Conservation (phyloP, 352 stramenopile species). For the Globisporangium sylvaticum region DNA sequence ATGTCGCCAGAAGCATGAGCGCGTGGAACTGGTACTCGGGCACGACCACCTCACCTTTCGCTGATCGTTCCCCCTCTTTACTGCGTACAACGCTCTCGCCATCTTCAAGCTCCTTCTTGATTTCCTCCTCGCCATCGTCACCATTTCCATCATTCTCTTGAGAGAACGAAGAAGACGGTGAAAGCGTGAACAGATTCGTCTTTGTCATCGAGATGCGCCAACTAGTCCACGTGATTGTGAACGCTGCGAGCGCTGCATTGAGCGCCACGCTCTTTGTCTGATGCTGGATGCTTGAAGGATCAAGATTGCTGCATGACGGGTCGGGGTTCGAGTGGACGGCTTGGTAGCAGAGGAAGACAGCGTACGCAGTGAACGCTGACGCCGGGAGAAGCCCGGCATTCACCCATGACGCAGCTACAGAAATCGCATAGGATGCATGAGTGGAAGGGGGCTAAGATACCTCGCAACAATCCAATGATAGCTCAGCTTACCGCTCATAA, state of each 20-base stretch:
- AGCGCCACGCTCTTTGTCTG: slow-evolving; percentile 36
- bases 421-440: neutral
- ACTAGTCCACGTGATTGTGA: slow-evolving; percentile 57
- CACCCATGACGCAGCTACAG: slow-evolving; percentile 49
- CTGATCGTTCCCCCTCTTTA: neutral
- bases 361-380: slow-evolving; percentile 47
- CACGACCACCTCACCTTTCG: slow-evolving; percentile 18
- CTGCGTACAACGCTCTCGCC: neutral
- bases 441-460: neutral
- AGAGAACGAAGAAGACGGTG: slow-evolving; percentile 19
- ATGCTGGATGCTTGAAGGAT: slow-evolving; percentile 26
- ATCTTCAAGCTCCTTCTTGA: slow-evolving; percentile 1
- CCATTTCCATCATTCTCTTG: neutral
- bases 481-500: slow-evolving; percentile 43
- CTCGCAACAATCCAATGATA: no score
- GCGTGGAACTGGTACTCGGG: slow-evolving; percentile 75
- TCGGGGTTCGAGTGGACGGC: slow-evolving; percentile 64
- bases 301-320: slow-evolving; percentile 31
- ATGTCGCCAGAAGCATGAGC: slow-evolving; percentile 66
- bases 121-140: slow-evolving; percentile 5
- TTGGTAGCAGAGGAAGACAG: slow-evolving; percentile 72
- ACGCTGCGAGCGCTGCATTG: slow-evolving; percentile 37
- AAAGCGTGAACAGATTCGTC: slow-evolving; percentile 50
- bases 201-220: slow-evolving; percentile 64
- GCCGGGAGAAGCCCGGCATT: slow-evolving; percentile 61